Conservation (phyloP, 1,284 basidiomycete genomes). For the Sparassis latifolia region DNA sequence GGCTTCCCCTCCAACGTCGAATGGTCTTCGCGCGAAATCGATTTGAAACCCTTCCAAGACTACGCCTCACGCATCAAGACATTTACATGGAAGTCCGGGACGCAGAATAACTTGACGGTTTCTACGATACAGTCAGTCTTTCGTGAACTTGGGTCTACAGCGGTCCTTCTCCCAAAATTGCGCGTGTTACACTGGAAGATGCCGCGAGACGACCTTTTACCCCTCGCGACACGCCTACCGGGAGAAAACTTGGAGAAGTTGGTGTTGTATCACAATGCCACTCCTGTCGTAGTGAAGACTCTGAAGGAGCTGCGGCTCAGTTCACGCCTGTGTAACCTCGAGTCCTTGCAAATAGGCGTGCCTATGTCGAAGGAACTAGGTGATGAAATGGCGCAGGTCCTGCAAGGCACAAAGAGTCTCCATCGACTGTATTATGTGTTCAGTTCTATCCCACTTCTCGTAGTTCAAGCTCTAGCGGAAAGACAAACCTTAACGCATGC, state of each 20-base stretch:
- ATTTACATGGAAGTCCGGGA: too few species aligned
- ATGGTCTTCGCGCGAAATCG: too few species aligned
- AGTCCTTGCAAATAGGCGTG: not conserved
- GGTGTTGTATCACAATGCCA: not conserved
- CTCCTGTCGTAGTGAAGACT: not conserved
- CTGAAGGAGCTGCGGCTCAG: not conserved
- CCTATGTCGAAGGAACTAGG: not conserved
- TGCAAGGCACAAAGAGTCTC: not conserved
- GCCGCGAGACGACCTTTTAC: not conserved
- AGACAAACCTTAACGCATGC: too few species aligned
- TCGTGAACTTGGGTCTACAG: too few species aligned
- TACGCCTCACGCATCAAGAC: too few species aligned
- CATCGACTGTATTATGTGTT: not conserved
- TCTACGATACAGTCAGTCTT: too few species aligned
- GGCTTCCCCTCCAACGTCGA: too few species aligned
- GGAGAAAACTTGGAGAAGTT: not conserved
- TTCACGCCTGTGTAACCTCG: not conserved
- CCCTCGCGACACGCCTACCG: not conserved
- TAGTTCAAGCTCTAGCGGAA: not conserved
- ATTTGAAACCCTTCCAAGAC: too few species aligned
- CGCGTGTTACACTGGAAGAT: not conserved
- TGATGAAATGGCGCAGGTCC: not conserved
- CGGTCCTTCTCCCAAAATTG: not conserved
- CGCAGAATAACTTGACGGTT: too few species aligned
- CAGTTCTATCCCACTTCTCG: not conserved